These are phyloP conservation scores for Cladophialophora chaetospira DNA, from an alignment of 2,329 filamentous ascomycete species.

Conservation along the genomic window DNA sequence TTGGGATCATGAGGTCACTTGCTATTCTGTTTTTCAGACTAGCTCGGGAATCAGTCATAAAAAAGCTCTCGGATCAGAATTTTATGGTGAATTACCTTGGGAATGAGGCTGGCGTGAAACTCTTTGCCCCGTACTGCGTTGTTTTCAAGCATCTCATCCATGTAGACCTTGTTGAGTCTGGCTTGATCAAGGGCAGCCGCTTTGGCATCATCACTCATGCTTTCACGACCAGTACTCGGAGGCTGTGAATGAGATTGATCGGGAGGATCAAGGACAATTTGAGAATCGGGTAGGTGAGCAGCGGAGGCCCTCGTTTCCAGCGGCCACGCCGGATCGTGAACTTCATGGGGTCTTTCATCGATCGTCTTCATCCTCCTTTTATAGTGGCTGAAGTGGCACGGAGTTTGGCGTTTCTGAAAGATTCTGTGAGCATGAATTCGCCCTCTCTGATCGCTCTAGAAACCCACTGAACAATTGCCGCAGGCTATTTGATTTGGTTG, in stretches of 20 bases:
- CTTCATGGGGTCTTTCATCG: conserved; percentile 1
- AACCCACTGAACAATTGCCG: conserved; percentile 36
- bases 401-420: conserved; percentile 29
- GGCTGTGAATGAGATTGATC: conserved; percentile 2
- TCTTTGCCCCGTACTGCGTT: conserved; percentile 4
- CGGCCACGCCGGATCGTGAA: not conserved
- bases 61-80: not conserved
- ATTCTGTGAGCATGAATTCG: not conserved
- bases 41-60: conserved; percentile 3
- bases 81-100: not conserved
- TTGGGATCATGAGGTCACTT: conserved; percentile 20
- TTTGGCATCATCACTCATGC: not conserved
- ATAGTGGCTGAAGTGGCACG: conserved; percentile 34
- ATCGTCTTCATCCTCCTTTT: conserved; percentile 27
- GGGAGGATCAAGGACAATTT: not conserved
- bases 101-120: conserved; percentile 10
- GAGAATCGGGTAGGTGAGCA: too few relatives aligned
- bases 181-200: not conserved
- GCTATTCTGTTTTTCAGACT: conserved; percentile 15
- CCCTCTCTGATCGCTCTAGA: not conserved
- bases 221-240: not conserved
- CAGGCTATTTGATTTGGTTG: conserved; percentile 26
- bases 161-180: not conserved
- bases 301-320: not conserved
- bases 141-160: conserved; percentile 12